These are phyloP conservation scores for Saraca asoca DNA, from an alignment of 331 rosid species.

Conservation along the genomic window DNA sequence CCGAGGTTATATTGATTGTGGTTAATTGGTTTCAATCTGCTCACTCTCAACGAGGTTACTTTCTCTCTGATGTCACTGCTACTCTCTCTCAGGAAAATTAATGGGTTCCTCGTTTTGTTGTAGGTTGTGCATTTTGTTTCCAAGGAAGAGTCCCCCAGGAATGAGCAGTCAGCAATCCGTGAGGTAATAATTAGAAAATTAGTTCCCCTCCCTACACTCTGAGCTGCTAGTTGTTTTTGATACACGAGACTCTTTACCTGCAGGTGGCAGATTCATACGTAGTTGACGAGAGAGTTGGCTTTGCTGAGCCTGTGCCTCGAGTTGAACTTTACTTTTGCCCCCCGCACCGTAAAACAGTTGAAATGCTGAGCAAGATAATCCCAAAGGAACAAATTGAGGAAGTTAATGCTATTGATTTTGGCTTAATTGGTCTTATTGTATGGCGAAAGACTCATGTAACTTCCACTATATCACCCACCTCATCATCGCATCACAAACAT, in stretches of 20 bases:
- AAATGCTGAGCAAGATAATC: conserved; percentile 76
- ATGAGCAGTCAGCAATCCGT: conserved; percentile 48
- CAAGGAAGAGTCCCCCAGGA: conserved; percentile 50
- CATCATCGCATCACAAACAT: conserved; percentile 76
- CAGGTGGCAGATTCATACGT: conserved; percentile 85
- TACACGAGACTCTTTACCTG: conserved; percentile 15
- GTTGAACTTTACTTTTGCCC: conserved; percentile 97
- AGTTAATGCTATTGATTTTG: conserved; percentile 82
- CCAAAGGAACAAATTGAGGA: conserved; percentile 74
- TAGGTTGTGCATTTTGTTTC: conserved; percentile 83
- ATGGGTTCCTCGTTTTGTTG: conserved; percentile 10
- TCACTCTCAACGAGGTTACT: too few relatives aligned
- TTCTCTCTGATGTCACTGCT: too few relatives aligned
- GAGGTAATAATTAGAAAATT: conserved; percentile 62
- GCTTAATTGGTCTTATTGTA: conserved; percentile 94
- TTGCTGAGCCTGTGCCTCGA: conserved; percentile 79
- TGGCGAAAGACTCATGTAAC: conserved; percentile 88
- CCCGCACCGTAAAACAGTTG: conserved; percentile 75
- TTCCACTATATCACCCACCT: conserved; percentile 66
- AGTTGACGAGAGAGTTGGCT: conserved; percentile 86
- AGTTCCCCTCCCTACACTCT: neutral
- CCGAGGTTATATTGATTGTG: too few relatives aligned
- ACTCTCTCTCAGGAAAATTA: neutral
- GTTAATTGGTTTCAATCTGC: too few relatives aligned
- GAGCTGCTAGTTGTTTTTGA: neutral